phyloP scores from a whole-genome alignment of 371 early-diverging fungal genomes.

The Mucor plumbeus region DNA sequence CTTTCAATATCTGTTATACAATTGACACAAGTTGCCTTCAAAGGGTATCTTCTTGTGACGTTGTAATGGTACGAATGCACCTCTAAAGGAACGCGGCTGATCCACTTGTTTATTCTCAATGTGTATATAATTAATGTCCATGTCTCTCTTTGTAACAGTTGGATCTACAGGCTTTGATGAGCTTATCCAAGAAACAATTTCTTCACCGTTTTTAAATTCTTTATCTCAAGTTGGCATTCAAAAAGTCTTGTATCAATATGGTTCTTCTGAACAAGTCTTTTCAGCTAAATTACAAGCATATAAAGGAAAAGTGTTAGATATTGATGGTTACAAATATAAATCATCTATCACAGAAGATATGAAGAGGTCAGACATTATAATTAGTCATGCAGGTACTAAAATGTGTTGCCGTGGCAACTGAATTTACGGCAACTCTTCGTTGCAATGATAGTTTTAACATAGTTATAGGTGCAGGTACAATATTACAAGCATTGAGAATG shows the following conservation, averaged over 20 bases:
- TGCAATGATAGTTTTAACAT: neutral
- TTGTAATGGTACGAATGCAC: neutral
- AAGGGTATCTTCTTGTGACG: neutral
- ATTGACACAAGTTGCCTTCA: neutral
- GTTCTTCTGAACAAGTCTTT: constrained; percentile 51
- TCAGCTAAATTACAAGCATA: constrained; percentile 22
- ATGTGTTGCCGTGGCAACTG: neutral
- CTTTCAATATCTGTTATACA: no score
- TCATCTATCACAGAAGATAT: constrained; percentile 61
- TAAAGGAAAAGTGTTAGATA: constrained; percentile 10
- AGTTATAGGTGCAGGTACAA: constrained; percentile 73
- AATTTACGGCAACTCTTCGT: neutral
- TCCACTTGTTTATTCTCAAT: neutral
- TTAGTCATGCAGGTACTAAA: constrained; percentile 75
- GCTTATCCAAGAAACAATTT: constrained; percentile 59
- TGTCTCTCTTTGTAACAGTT: constrained; percentile 79
- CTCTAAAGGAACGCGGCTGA: neutral
- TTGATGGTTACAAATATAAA: constrained; percentile 71
- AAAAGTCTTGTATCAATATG: constrained; percentile 80
- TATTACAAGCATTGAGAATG: constrained; percentile 76
- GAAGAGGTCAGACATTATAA: constrained; percentile 61
- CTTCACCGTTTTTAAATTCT: constrained; percentile 50
- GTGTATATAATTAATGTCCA: neutral
- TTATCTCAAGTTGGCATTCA: constrained; percentile 32
- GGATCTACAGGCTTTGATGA: constrained; percentile 90